Evolutionary conservation across 805 yeast species (phyloP).

Genomic region (Yarrowia yakushimensis): DNA sequence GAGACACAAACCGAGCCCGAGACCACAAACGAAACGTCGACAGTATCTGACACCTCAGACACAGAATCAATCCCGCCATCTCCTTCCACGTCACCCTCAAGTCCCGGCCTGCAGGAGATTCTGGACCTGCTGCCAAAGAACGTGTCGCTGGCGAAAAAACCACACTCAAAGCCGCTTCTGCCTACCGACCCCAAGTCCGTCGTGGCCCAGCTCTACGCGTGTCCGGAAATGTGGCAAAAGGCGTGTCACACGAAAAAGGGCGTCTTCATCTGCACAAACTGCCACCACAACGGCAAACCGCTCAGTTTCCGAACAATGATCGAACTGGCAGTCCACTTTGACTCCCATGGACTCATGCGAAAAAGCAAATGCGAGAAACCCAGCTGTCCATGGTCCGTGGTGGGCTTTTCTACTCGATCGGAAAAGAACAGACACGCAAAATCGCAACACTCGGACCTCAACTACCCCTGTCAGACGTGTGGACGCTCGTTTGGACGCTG

Average conservation of each 20-base stretch:
- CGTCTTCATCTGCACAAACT: constrained; percentile 7
- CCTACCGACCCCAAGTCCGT: neutral
- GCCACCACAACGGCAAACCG: neutral
- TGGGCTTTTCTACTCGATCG: neutral
- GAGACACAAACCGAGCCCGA: too few species aligned
- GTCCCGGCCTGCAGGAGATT: neutral
- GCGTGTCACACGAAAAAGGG: constrained; percentile 2
- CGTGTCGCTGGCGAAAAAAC: neutral
- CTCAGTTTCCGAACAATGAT: neutral
- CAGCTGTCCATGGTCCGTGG: constrained; percentile 8
- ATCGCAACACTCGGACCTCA: neutral
- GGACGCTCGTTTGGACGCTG: neutral
- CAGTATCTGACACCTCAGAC: neutral
- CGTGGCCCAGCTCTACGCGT: neutral
- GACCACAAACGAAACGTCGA: too few species aligned
- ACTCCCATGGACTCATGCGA: constrained; percentile 4
- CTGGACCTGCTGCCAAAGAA: neutral
- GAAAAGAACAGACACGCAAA: constrained; percentile 8
- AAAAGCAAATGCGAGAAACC: neutral
- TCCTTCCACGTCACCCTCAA: neutral
- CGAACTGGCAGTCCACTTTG: constrained; percentile 11
- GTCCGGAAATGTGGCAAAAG: neutral
- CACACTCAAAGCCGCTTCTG: neutral
- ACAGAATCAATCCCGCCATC: neutral
- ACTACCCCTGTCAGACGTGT: neutral